A percentile compares a stretch with the other conserved stretches of the same genome.
phyloP scores from a whole-genome alignment of 805 yeast species.

The Wickerhamia fluorescens region DNA sequence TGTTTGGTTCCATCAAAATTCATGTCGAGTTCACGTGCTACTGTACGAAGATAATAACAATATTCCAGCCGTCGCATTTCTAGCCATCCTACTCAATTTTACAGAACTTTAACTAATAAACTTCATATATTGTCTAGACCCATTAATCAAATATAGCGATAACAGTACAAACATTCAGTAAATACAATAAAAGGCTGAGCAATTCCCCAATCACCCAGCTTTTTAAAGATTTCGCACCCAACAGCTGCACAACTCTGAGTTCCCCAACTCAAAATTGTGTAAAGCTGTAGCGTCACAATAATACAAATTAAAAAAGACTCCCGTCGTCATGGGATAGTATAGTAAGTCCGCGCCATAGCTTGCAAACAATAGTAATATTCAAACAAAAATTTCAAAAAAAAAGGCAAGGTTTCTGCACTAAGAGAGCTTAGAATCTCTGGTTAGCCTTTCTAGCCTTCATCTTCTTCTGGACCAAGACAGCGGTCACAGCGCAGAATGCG shows the following conservation, averaged over 20 bases:
- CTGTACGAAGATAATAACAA: too few species aligned
- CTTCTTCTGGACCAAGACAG: slow-evolving; percentile 33
- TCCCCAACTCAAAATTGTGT: slow-evolving; percentile 1
- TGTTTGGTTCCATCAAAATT: too few species aligned
- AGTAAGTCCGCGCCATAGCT: too few species aligned
- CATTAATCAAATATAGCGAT: background rate
- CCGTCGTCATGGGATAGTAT: too few species aligned
- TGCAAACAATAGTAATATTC: too few species aligned
- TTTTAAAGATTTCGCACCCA: too few species aligned
- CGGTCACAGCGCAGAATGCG: slow-evolving; percentile 28
- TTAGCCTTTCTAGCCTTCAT: slow-evolving; percentile 36
- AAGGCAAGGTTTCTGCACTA: background rate
- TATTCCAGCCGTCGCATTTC: too few species aligned
- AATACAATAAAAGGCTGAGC: background rate
- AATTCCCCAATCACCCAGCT: background rate
- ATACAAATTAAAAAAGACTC: too few species aligned
- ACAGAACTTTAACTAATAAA: too few species aligned
- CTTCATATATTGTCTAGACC: background rate
- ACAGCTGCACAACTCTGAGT: background rate
- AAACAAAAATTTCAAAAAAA: background rate
- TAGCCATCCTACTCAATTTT: too few species aligned
- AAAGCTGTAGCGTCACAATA: too few species aligned
- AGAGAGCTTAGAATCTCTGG: slow-evolving; percentile 28
- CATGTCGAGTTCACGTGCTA: too few species aligned
- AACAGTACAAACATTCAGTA: background rate